Evolutionary conservation across 352 stramenopile genomes (phyloP).

Genomic region (Pythium phragmiticola): DNA sequence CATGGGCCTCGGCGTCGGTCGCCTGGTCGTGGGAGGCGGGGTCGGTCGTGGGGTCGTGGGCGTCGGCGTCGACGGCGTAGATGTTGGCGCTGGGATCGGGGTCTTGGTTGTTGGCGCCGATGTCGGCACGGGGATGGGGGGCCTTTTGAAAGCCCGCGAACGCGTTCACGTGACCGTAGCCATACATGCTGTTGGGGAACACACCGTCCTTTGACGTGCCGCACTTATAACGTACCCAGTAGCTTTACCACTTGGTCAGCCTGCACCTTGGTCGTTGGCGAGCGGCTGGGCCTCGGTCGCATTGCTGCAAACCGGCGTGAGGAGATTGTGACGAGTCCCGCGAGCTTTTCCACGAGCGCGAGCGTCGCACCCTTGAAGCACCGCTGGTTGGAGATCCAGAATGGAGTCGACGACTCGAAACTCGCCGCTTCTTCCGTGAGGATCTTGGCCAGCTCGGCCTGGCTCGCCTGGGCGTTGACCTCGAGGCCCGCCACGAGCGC

Average conservation of each 20-base stretch:
- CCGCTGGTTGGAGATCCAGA: slow-evolving; percentile 22
- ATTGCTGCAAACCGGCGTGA: not conserved
- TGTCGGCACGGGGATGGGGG: not conserved
- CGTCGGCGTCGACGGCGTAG: not conserved
- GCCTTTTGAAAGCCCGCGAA: not conserved
- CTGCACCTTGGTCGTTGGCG: slow-evolving; percentile 16
- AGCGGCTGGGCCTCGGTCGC: not conserved
- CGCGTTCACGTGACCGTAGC: slow-evolving; percentile 40
- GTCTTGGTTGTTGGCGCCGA: not conserved
- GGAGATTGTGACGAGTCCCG: not conserved
- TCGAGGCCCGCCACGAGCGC: not conserved
- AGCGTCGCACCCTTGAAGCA: slow-evolving; percentile 12
- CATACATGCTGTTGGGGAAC: slow-evolving; percentile 47
- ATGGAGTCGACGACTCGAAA: not conserved
- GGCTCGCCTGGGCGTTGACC: slow-evolving; percentile 2
- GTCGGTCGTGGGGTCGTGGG: not conserved
- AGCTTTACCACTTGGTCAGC: not conserved
- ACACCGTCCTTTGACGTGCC: slow-evolving; percentile 23
- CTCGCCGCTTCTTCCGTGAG: slow-evolving; percentile 14
- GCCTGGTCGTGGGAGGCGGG: not conserved
- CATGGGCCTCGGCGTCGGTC: not conserved
- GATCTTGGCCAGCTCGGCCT: slow-evolving; percentile 1
- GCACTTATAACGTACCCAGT: slow-evolving; percentile 14
- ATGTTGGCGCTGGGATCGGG: not conserved
- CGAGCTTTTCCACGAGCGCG: slow-evolving; percentile 22